Base-by-base conservation (phyloP, 2,329 filamentous ascomycete genomes). In the Ophiostoma sp. region DNA sequence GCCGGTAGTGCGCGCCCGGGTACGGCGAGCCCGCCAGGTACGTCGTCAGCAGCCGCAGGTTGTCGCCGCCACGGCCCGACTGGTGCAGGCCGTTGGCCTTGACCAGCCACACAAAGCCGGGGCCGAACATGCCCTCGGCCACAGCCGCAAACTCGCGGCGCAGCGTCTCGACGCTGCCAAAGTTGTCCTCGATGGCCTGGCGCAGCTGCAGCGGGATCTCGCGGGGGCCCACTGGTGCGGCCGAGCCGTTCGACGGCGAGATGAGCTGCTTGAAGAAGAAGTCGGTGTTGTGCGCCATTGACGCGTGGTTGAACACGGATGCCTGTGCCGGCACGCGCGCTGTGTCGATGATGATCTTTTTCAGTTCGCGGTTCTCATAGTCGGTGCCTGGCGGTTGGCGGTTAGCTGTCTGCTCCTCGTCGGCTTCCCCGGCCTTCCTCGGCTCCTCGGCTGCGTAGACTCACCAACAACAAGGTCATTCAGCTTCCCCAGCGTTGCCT, bases 81-180 rank as follows among this genome's bases (percentile, higher is more conserved):
- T 72, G 67, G 48, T 73, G 67, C 52, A 74, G 68, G 54, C 72
- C 73, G 62, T 72, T 71, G 52, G 72, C 72, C 75, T 87, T 87
- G 76, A 97, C 91, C 72, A 99, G 89, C 95, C 95, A 99, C 78
- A 98, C 91, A 81, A 96, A 98, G 74, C 95, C 95, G 0, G 94
- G 94, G 69, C 94, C 95, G 82, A 99, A 98, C 93, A 98, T 97
- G 81, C 89, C 86, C 74, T 87, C 85, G 71, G 94, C 94, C 57
- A 90, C 96, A 74, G 89, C 83, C 77, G 95, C 80, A 80, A 99
- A 89, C 78, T 95, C 91, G 75, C 85, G 84, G 77, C 89, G 89
- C 71, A 99, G 87, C 39, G 91, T 94, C 74, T 96, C 90, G 75
- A 96, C 83, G 76, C 90, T 93, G 77, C 90, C 90, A 83, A 97